phyloP scores from a whole-genome alignment of 805 yeast genomes.

The Cyberlindnera meyerae region DNA sequence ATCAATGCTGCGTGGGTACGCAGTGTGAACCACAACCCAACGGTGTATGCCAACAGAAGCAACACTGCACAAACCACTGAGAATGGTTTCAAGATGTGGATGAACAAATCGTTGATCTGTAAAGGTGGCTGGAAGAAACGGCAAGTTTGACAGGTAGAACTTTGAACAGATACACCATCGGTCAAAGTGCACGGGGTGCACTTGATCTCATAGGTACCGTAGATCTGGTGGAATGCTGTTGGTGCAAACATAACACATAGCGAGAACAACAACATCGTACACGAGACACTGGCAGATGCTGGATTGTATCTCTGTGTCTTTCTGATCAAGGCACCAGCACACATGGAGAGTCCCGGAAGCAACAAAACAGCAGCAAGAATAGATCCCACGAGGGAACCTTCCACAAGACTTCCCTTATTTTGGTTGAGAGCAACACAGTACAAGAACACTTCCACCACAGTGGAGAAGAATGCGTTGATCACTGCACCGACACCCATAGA shows the following conservation, averaged over 20 bases:
- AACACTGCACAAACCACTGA: constrained; percentile 74
- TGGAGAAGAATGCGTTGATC: constrained; percentile 94
- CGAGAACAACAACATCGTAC: constrained; percentile 91
- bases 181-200: constrained; percentile 51
- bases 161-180: constrained; percentile 22
- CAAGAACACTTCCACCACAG: constrained; percentile 87
- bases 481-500: constrained; percentile 99
- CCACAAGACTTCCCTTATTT: constrained; percentile 83
- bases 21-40: constrained; percentile 89
- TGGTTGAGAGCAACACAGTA: constrained; percentile 89
- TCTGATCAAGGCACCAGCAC: constrained; percentile 90
- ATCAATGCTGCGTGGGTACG: constrained; percentile 95
- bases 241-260: constrained; percentile 90
- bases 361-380: constrained; percentile 87
- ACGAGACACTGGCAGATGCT: constrained; percentile 92
- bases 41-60: constrained; percentile 75
- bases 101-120: constrained; percentile 61
- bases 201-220: constrained; percentile 76
- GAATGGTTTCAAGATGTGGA: constrained; percentile 71
- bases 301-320: constrained; percentile 96
- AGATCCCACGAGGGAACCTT: constrained; percentile 93
- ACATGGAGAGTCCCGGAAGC: constrained; percentile 93
- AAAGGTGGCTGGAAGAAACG: constrained; percentile 75
- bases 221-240: constrained; percentile 81
- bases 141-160: constrained; percentile 61